phyloP scores from a whole-genome alignment of 768 basidiomycete genomes.

The Tylopilus subfusipes region DNA sequence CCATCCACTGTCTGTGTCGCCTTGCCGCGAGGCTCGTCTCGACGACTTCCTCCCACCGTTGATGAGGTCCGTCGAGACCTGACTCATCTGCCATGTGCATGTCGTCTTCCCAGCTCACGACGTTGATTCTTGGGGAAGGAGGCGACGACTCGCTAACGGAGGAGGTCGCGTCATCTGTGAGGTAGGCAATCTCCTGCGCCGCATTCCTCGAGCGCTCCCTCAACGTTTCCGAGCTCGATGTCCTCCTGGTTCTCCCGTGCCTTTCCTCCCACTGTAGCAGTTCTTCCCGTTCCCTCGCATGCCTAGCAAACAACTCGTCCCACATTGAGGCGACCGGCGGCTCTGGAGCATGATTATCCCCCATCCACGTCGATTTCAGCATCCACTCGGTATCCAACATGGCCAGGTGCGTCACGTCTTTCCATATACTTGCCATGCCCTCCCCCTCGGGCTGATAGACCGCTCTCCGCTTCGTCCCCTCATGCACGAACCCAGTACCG shows the following conservation, averaged over 20 bases:
- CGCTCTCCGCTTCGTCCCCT: conserved; percentile 58
- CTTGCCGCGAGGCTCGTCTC: conserved; percentile 8
- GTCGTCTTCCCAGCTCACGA: conserved; percentile 17
- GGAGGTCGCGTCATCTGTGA: conserved; percentile 13
- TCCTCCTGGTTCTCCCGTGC: conserved; percentile 29
- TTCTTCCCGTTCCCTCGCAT: conserved; percentile 55
- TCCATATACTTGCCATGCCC: conserved; percentile 45
- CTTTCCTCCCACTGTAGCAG: conserved; percentile 49
- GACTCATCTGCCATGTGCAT: conserved; percentile 6
- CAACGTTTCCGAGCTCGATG: conserved; percentile 44
- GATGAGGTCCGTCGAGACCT: neutral
- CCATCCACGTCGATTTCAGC: conserved; percentile 30
- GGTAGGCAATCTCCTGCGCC: conserved; percentile 9
- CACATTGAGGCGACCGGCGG: conserved; percentile 43
- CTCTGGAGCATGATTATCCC: neutral
- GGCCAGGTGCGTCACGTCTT: conserved; percentile 57
- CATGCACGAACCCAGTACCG: conserved; percentile 50
- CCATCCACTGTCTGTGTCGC: neutral
- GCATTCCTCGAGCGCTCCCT: conserved; percentile 12
- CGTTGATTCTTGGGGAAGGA: conserved; percentile 17
- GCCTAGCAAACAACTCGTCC: conserved; percentile 61
- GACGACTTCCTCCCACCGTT: conserved; percentile 16
- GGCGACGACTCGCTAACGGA: conserved; percentile 19
- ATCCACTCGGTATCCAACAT: conserved; percentile 63
- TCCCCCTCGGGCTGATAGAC: conserved; percentile 41